A percentile compares a stretch with the other conserved stretches of the same genome.
phyloP scores from a whole-genome alignment of 257 asterid genomes.

The Solanum ossicruentum region DNA sequence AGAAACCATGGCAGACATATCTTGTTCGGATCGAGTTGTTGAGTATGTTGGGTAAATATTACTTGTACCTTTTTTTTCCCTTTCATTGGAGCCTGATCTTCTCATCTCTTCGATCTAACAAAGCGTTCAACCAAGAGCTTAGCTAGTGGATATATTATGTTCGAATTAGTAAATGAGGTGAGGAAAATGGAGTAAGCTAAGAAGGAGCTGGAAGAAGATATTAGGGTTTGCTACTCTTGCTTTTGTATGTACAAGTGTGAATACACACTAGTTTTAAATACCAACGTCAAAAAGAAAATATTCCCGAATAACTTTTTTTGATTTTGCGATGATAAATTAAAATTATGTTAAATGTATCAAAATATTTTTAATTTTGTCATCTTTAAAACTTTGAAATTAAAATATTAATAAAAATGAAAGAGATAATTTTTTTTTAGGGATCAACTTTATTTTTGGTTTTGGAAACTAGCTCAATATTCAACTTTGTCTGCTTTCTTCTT shows the following conservation, averaged over 20 bases:
- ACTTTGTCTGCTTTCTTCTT: not conserved
- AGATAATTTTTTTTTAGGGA: not conserved
- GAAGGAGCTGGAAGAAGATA: not conserved
- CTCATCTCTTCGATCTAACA: constrained; percentile 30
- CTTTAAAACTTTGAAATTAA: too few species aligned
- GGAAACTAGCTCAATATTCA: not conserved
- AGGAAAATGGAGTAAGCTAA: not conserved
- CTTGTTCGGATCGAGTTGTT: constrained; percentile 53
- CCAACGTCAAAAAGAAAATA: not conserved
- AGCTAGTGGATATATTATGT: not conserved
- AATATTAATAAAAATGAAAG: too few species aligned
- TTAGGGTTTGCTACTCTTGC: constrained; percentile 5
- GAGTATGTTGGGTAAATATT: constrained; percentile 30
- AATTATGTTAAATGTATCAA: too few species aligned
- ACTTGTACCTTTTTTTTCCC: constrained; percentile 1
- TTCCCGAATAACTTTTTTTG: not conserved
- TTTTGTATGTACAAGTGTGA: not conserved
- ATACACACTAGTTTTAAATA: not conserved
- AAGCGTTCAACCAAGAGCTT: not conserved
- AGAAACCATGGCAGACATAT: constrained; percentile 73
- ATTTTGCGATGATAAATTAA: too few species aligned
- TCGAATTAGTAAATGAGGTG: not conserved
- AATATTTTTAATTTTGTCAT: too few species aligned
- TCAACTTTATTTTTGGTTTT: not conserved
- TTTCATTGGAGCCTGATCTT: constrained; percentile 35